These are phyloP conservation scores for Yamadazyma mexicana DNA, from an alignment of 1,139 yeast genomes.

Conservation along the genomic window DNA sequence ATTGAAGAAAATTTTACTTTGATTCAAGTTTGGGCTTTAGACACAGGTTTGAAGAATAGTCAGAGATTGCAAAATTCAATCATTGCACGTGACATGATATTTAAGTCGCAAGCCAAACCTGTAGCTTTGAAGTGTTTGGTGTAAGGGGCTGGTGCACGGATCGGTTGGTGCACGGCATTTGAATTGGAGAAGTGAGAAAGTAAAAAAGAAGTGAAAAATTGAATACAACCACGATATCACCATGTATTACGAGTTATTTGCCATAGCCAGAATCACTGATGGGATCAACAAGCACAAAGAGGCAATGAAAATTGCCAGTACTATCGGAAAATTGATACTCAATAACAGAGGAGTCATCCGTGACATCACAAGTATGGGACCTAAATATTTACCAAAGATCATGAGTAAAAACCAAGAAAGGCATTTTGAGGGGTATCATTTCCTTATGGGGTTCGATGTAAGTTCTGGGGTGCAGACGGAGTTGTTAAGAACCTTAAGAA, in stretches of 20 bases:
- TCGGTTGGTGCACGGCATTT: too few relatives aligned
- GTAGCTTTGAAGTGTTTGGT: too few relatives aligned
- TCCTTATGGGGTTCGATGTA: conserved; percentile 82
- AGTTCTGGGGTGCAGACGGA: conserved; percentile 86
- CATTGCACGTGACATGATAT: conserved; percentile 13
- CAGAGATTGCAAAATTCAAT: conserved; percentile 9
- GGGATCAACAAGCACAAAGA: conserved; percentile 57
- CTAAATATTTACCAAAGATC: conserved; percentile 74
- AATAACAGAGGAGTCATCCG: conserved; percentile 92
- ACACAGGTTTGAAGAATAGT: conserved; percentile 1
- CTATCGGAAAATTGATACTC: conserved; percentile 79
- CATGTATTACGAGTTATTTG: conserved; percentile 90
- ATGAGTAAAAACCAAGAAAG: conserved; percentile 84
- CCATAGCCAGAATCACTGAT: conserved; percentile 78
- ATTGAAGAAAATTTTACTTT: conserved; percentile 1
- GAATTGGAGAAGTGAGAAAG: background rate
- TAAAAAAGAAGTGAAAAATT: too few relatives aligned
- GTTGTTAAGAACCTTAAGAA: conserved; percentile 72
- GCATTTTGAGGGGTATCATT: conserved; percentile 89
- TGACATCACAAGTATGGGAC: conserved; percentile 77
- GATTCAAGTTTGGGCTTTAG: background rate
- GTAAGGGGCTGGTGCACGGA: too few relatives aligned
- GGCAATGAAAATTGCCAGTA: conserved; percentile 71
- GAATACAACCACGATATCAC: conserved; percentile 2
- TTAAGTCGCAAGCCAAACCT: too few relatives aligned